Base-by-base conservation (phyloP, 192 early-diverging fungal genomes). In the Backusella macrospora region DNA sequence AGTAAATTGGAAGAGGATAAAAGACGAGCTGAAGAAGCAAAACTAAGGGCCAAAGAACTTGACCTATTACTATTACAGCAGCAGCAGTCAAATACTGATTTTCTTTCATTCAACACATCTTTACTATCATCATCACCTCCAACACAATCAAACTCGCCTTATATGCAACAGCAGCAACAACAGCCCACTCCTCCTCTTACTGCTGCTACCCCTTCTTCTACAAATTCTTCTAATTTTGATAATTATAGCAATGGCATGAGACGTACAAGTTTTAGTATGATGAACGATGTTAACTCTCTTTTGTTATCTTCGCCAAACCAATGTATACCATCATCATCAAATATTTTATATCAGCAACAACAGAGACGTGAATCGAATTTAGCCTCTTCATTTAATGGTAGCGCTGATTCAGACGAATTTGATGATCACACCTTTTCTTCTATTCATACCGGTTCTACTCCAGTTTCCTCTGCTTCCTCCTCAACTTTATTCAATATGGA, bases 1-100 rank as follows among this genome's bases (percentile, higher is more conserved):
- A 82, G 83, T 45, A 88, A 86, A 76, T 80, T 84, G 12, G 86
- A 88, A 62, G 86, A 88, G 63, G 86, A 88, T 62, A 80, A 84
- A 47, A 83, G 86, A 49, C 79, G 80, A 48, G 79, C 84, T 6
- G 86, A 88, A 65, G 86, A 88, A 75, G 86, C 86, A 10, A 81
- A 82, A 62, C 74, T 88, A 68, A 73, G 80, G 65, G 80, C 78
- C 38, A 76, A 66, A 40, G 37, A 39, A 23, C 65, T 42, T 13
- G 38, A 66, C n/a, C 38, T 42, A 10, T n/a, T 42, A 13, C 38
- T 42, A 43, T 13, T 66, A 21, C 52, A 59, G 8, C 52, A 59
- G 4, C 52, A 55, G 39, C 65, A 66, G 38, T 42, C 38, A 7
- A 43, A 42, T 66, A 66, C 38, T 18, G 65, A 59, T 13, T 59